A percentile compares a stretch with the other conserved stretches of the same genome.
These are phyloP conservation scores for Russula dissimulans DNA, from an alignment of 768 basidiomycete species.

Conservation along the genomic window DNA sequence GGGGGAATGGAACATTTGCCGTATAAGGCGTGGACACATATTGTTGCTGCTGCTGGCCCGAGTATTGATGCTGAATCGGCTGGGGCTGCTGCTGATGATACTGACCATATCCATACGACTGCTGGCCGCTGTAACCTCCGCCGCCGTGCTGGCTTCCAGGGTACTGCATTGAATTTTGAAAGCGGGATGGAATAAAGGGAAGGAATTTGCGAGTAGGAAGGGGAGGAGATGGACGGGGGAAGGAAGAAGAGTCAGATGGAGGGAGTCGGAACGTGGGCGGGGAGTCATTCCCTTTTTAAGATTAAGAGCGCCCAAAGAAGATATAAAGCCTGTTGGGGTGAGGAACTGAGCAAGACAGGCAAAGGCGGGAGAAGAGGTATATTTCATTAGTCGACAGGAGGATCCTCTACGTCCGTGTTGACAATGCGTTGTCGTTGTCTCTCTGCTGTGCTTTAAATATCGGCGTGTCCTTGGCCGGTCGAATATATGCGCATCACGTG, in stretches of 20 bases:
- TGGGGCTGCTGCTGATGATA: slow-evolving; percentile 17
- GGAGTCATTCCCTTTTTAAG: slow-evolving; percentile 14
- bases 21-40: slow-evolving; percentile 8
- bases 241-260: background rate
- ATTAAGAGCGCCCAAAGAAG: background rate
- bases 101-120: slow-evolving; percentile 5
- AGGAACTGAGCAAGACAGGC: background rate
- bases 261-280: slow-evolving; percentile 12
- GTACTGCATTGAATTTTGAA: slow-evolving; percentile 7
- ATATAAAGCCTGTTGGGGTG: background rate
- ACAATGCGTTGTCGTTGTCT: no score
- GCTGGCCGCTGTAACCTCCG: background rate
- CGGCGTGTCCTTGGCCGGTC: no score
- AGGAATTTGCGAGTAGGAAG: background rate
- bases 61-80: slow-evolving; percentile 18
- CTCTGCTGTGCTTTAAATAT: background rate
- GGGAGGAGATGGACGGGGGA: slow-evolving; percentile 8
- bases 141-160: slow-evolving; percentile 7
- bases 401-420: no score
- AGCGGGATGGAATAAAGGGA: background rate
- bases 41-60: slow-evolving; percentile 16
- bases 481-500: no score
- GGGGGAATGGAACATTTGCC: slow-evolving; percentile 7
- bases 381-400: no score
- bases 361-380: background rate